A percentile compares a stretch with the other conserved stretches of the same genome.
Evolutionary conservation across 441 rosid genomes (phyloP).

Genomic region (Isatis lusitanica): DNA sequence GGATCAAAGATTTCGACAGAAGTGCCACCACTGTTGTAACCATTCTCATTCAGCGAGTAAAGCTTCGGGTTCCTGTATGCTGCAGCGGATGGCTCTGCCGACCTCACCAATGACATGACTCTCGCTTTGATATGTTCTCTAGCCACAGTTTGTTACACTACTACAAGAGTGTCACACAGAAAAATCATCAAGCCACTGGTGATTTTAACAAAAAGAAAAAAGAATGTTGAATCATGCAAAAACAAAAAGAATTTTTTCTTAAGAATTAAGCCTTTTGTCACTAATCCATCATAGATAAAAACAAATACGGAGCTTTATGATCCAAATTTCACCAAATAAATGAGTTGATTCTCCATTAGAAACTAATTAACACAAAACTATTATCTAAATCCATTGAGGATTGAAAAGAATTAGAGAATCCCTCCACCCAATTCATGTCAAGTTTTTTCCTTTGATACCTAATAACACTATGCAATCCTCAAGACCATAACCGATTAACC

Average conservation of each 20-base stretch:
- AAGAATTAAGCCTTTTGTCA: background rate
- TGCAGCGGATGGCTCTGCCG: constrained; percentile 55
- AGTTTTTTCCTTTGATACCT: background rate
- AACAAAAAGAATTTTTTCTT: background rate
- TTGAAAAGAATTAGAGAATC: background rate
- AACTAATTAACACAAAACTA: background rate
- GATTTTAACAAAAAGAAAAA: background rate
- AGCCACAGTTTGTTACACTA: constrained; percentile 35
- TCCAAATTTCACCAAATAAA: constrained; percentile 12
- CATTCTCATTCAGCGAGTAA: constrained; percentile 55
- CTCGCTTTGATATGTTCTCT: constrained; percentile 34
- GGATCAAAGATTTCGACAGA: constrained; percentile 50
- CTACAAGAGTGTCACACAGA: constrained; percentile 12
- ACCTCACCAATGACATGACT: constrained; percentile 70
- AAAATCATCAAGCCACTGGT: constrained; percentile 5
- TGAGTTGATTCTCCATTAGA: background rate
- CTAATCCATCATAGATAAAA: background rate
- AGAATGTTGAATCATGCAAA: constrained; percentile 5
- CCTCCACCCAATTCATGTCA: background rate
- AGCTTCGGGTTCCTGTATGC: constrained; percentile 60
- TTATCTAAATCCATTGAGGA: background rate
- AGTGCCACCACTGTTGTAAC: constrained; percentile 43
- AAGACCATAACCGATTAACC: constrained; percentile 1
- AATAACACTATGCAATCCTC: background rate
- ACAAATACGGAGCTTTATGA: background rate